Percentiles rank a stretch among this genome's conserved stretches.
Evolutionary conservation across 106 monocot genomes (phyloP).

Genomic region (Acanthochlamys bracteata): DNA sequence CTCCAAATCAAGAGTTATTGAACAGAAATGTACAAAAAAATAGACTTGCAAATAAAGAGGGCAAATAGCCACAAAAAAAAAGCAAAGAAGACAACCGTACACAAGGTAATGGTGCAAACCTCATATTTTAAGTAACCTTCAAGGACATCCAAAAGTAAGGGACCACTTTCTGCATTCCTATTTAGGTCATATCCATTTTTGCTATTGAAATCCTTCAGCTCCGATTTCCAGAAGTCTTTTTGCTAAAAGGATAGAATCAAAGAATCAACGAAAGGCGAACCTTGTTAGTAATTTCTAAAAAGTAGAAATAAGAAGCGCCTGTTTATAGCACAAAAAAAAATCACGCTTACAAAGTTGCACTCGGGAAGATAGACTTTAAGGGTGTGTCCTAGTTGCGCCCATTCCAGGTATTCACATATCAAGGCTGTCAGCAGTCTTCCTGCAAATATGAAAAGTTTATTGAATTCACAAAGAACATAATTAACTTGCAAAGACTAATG

Average conservation of each 20-base stretch:
- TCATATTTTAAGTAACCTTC: slow-evolving; percentile 94
- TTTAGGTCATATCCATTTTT: slow-evolving; percentile 64
- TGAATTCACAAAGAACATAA: not conserved
- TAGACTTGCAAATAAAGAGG: too few relatives aligned
- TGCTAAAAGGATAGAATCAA: slow-evolving; percentile 36
- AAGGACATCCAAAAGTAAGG: slow-evolving; percentile 86
- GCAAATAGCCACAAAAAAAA: too few relatives aligned
- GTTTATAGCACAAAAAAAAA: too few relatives aligned
- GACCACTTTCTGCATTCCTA: slow-evolving; percentile 70
- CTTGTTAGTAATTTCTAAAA: not conserved
- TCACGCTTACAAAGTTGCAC: slow-evolving; percentile 76
- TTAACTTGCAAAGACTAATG: too few relatives aligned
- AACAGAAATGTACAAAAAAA: too few relatives aligned
- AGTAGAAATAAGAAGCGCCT: slow-evolving; percentile 12
- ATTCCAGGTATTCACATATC: slow-evolving; percentile 83
- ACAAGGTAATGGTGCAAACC: slow-evolving; percentile 28
- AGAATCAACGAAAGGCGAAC: not conserved
- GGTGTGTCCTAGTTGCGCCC: slow-evolving; percentile 85
- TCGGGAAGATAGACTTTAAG: slow-evolving; percentile 94
- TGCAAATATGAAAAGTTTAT: slow-evolving; percentile 24
- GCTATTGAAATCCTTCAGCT: slow-evolving; percentile 69
- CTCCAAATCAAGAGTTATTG: too few relatives aligned
- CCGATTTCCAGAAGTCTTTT: slow-evolving; percentile 91
- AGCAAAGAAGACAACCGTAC: too few relatives aligned
- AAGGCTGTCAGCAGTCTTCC: slow-evolving; percentile 83